Evolutionary conservation across 1,284 basidiomycete species (phyloP), one percentile per base, ranked within the genome.

Genomic region (Schizophyllum commune): DNA sequence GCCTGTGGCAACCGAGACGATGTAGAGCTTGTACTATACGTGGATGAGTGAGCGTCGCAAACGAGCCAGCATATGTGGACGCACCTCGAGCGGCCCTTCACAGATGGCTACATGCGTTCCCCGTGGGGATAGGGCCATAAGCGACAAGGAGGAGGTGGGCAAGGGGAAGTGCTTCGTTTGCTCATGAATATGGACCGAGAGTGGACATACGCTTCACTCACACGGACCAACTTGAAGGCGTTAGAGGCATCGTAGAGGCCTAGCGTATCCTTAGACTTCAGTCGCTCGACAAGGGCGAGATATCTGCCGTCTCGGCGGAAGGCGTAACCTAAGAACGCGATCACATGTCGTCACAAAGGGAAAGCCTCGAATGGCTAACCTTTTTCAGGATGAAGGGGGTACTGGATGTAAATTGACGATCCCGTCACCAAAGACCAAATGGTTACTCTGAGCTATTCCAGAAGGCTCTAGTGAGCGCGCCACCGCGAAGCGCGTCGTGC

Each of bases 231-330:
- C 64, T 84, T 85, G 71, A 88, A 93, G 0, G 77, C 76, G 64
- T 90, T 83, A 1, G 77, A 69, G 1, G 84, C 76, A 68, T 95
- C 93, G 71, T 96, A 96, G 1, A 96, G 75, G 13, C 92, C 91
- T 0, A 94, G 69, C 0, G 86, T 88, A 69, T 95, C 93, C 71
- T 89, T 94, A 0, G 91, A 93, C 65, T 87, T 86, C 69, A 95
- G 92, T 17, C 91, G 81, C 70, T 96, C 94, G 4, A 88, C 90
- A 1, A 94, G 75, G 13, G 92, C 76, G 67, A 95, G 86, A 71
- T 94, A 94, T 27, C 86, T 83, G 4, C 85, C 85, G 71, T 94
- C 92, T 22, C 83, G 73, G 21, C 91, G 86, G 70, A 92, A 94
- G 15, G 88, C 79, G 71, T 89, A 92, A 34, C 87, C 91, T 92